Evolutionary conservation across 345 rosid genomes (phyloP), one percentile per base, ranked within the genome.

Genomic region (Kandelia obovata): DNA sequence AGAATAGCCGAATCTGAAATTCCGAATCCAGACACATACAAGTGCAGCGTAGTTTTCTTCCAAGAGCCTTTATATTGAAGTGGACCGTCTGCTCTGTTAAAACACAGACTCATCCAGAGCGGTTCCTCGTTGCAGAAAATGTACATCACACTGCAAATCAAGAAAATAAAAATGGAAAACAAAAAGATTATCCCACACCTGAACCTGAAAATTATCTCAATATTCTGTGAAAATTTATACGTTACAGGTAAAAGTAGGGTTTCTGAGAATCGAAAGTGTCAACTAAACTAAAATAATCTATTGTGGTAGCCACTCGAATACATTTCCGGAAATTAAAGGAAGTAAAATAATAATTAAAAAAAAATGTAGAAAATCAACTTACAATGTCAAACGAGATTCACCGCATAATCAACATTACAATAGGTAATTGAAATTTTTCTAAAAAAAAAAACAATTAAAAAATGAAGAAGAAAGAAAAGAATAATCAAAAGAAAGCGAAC

Each of bases 41-140:
- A 70, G 66, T 67, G 73, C 81, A 94, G 76, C 0, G 87, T 71
- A 0, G 96, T 91, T 67, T 88, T 88, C 81, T 88, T 91, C 98
- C 98, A 94, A 76, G 95, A 91, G 77, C 91, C 95, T 79, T 79
- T 79, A 80, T 83, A 88, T 19, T 83, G 85, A 72, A 91, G 80
- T 28, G 81, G 81, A 67, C 87, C 88, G 30, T 78, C 86, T 1
- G 68, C 78, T 28, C 35, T 83, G 67, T 75, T 84, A 47, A 91
- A 79, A 69, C 97, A 89, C 21, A 88, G 69, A 63, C 73, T 83
- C 98, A 89, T 91, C 98, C 98, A 94, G 7, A 94, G 76, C 0
- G 98, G 98, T 55, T 94, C 98, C 79, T 89, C 98, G 37, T 85
- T 83, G 83, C 97, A 89, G 4, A 94, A 77, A 61, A 91, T 88